These are phyloP conservation scores for Camelina hispida DNA, from an alignment of 345 rosid genomes.

Conservation along the genomic window DNA sequence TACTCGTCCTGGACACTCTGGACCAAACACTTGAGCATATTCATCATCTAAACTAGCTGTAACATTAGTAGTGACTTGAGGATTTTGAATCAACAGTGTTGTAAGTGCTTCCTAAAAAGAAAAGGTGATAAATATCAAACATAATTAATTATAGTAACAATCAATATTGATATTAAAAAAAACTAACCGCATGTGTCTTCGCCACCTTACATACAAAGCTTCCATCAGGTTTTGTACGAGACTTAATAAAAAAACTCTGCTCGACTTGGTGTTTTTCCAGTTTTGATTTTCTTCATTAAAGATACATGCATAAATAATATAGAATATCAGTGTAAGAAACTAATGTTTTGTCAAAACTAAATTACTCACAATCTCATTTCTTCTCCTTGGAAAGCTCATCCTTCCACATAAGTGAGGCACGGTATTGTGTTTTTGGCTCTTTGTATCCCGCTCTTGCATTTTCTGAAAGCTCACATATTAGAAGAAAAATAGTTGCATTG, in stretches of 20 bases:
- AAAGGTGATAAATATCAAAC: too few relatives aligned
- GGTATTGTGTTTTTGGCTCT: neutral
- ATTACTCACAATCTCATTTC: slow-evolving; percentile 2
- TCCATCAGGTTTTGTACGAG: neutral
- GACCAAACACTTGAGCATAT: slow-evolving; percentile 24
- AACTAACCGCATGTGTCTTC: neutral
- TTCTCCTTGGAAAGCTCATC: neutral
- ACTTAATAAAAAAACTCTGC: slow-evolving; percentile 11
- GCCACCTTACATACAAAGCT: neutral
- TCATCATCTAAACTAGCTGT: slow-evolving; percentile 21
- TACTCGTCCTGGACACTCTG: neutral
- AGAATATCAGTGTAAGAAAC: neutral
- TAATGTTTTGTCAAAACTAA: neutral
- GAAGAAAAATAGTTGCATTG: neutral
- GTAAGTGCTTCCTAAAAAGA: neutral
- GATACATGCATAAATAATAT: neutral
- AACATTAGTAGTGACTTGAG: neutral
- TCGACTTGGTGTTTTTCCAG: neutral
- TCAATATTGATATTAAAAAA: too few relatives aligned
- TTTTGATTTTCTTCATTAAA: neutral
- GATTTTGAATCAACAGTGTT: neutral
- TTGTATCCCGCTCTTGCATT: neutral
- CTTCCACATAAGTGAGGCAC: neutral
- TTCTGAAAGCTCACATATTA: neutral
- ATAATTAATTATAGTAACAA: too few relatives aligned